Base-by-base conservation (phyloP, 345 rosid species). In the Brassica cretica region DNA sequence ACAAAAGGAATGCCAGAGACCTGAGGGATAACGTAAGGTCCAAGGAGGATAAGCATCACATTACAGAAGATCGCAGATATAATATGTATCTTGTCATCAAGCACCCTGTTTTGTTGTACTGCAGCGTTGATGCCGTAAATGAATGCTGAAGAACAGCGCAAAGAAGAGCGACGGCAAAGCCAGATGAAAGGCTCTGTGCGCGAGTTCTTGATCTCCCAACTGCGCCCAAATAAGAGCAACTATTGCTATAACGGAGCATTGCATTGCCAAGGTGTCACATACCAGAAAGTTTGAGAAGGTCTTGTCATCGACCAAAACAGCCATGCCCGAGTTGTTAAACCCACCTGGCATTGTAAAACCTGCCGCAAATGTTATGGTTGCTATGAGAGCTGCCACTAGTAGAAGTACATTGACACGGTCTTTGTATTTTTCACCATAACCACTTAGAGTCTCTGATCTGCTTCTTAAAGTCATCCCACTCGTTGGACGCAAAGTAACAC, bases 341-440 rank as follows among this genome's bases (percentile, higher is more conserved):
- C 76, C 76, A 29, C 76, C 70, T 9, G 76, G 46, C 19, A 72
- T 27, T 9, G 76, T 63, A 46, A 72, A 44, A 44, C 60, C 62
- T 16, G 76, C 76, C 49, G 62, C 49, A 49, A 64, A 73, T 0
- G 77, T 73, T 3, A 73, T 29, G 0, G 77, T 73, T 0, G 77
- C 77, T 18, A 64, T 51, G 18, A 73, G 77, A 49, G 77, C 21
- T 2, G 76, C 51, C 5, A 73, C 76, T 1, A 73, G 2, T 18
- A 64, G 62, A 73, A 64, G 76, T 29, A 29, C 29, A 3, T 64
- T 73, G 21, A 73, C 27, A 5, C 55, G 12, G 0, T 73, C 70
- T 64, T n/a, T 73, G 33, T 59, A 14, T 11, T 58, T 58, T 9
- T 58, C 27, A 21, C 5, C 16, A 3, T 2, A 8, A 7, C 53